These are phyloP conservation scores for Neocucurbitaria cava DNA, from an alignment of 2,329 filamentous ascomycete genomes.

Conservation along the genomic window DNA sequence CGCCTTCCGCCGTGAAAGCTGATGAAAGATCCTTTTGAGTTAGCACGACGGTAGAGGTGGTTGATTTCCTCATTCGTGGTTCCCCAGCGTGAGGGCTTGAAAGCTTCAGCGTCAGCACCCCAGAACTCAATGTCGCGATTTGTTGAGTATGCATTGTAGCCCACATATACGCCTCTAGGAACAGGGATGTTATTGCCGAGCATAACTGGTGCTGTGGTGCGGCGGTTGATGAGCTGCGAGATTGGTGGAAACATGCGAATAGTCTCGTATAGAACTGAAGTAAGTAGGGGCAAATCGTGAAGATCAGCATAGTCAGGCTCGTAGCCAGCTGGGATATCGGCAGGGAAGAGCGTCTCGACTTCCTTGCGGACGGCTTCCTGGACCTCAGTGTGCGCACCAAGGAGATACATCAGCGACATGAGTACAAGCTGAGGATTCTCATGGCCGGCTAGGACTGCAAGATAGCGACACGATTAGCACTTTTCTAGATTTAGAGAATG, in stretches of 20 bases:
- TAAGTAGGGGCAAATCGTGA: slow-evolving; percentile 52
- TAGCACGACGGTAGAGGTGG: slow-evolving; percentile 44
- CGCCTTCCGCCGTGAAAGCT: slow-evolving; percentile 53
- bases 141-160: slow-evolving; percentile 38
- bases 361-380: slow-evolving; percentile 31
- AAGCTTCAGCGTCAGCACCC: slow-evolving; percentile 42
- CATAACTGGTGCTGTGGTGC: slow-evolving; percentile 38
- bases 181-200: slow-evolving; percentile 30
- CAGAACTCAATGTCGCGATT: slow-evolving; percentile 36
- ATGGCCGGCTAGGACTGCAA: slow-evolving; percentile 37
- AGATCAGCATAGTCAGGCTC: slow-evolving; percentile 31
- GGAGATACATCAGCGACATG: slow-evolving; percentile 35
- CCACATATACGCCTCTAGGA: slow-evolving; percentile 31
- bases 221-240: slow-evolving; percentile 58
- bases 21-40: slow-evolving; percentile 50
- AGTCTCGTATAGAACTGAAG: slow-evolving; percentile 55
- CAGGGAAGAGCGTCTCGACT: slow-evolving; percentile 20
- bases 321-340: slow-evolving; percentile 16
- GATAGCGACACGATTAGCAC: too few species aligned
- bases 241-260: slow-evolving; percentile 60
- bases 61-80: slow-evolving; percentile 44
- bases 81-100: slow-evolving; percentile 53
- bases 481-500: too few species aligned
- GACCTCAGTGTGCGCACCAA: slow-evolving; percentile 24
- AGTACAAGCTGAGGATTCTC: slow-evolving; percentile 36